Conservation (phyloP, 2,329 filamentous ascomycete species). For the Colletotrichum sp. region DNA sequence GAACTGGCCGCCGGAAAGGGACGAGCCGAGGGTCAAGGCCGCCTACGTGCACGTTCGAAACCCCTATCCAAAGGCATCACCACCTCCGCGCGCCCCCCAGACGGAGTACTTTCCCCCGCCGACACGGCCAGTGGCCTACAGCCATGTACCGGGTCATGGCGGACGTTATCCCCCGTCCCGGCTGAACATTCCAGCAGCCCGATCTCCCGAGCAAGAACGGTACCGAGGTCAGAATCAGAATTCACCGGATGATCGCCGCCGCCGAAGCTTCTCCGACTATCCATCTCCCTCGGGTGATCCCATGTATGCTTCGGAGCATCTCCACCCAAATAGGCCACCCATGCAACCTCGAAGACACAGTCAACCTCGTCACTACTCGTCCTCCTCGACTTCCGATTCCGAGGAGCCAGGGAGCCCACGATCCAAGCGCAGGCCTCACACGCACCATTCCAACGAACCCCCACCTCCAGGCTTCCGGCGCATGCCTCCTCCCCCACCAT, state of each 20-base stretch:
- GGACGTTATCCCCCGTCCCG: slow-evolving; percentile 37
- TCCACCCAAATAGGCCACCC: slow-evolving; percentile 38
- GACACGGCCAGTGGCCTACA: slow-evolving; percentile 36
- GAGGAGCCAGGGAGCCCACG: slow-evolving; percentile 28
- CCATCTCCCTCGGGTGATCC: slow-evolving; percentile 40
- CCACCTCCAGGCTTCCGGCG: slow-evolving; percentile 36
- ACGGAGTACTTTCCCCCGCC: slow-evolving; percentile 34
- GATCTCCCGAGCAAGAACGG: slow-evolving; percentile 35
- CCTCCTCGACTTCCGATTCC: slow-evolving; percentile 46
- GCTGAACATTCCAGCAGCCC: slow-evolving; percentile 28
- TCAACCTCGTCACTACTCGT: slow-evolving; percentile 49
- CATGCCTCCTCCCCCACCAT: slow-evolving; percentile 32
- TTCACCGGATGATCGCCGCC: slow-evolving; percentile 45
- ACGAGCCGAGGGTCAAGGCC: slow-evolving; percentile 39
- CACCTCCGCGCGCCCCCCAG: slow-evolving; percentile 27
- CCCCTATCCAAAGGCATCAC: slow-evolving; percentile 28
- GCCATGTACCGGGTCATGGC: slow-evolving; percentile 47
- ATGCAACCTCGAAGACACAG: slow-evolving; percentile 49
- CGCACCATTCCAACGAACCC: slow-evolving; percentile 27
- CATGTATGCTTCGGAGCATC: slow-evolving; percentile 29
- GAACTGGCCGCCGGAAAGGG: slow-evolving; percentile 30
- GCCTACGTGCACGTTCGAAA: slow-evolving; percentile 39
- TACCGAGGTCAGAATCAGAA: slow-evolving; percentile 40
- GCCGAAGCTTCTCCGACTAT: slow-evolving; percentile 58
- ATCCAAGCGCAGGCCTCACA: slow-evolving; percentile 22